phyloP scores from a whole-genome alignment of 352 stramenopile species.

The Phytopythium ostracodes region DNA sequence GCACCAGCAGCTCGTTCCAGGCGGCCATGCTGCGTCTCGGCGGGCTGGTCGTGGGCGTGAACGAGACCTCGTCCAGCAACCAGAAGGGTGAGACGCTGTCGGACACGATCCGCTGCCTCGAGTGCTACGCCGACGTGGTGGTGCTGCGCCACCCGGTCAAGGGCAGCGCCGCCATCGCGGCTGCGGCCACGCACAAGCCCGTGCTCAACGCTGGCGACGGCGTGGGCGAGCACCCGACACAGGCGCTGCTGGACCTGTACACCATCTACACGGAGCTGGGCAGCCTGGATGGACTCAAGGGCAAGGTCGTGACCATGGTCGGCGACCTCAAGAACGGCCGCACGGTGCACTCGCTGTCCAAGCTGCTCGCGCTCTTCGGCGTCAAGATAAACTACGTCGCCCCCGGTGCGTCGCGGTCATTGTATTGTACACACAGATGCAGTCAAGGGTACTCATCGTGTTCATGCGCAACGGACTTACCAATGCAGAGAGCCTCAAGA shows the following conservation, averaged over 20 bases:
- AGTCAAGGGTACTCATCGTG: not conserved
- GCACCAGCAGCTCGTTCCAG: constrained; percentile 98
- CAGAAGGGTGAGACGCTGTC: constrained; percentile 98
- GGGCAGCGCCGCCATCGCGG: constrained; percentile 78
- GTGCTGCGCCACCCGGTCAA: constrained; percentile 94
- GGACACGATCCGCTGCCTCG: constrained; percentile 96
- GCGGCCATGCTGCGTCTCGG: constrained; percentile 96
- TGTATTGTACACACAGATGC: not conserved
- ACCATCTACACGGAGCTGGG: constrained; percentile 93
- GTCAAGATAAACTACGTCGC: constrained; percentile 92
- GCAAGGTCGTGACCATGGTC: constrained; percentile 95
- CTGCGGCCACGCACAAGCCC: constrained; percentile 83
- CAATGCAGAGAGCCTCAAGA: constrained; percentile 60
- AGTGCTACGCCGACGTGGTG: constrained; percentile 95
- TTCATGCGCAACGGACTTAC: not conserved
- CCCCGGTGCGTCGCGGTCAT: constrained; percentile 28
- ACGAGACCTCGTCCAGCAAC: constrained; percentile 91
- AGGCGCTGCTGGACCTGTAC: constrained; percentile 98
- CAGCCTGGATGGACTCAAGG: constrained; percentile 43
- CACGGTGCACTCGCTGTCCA: constrained; percentile 97
- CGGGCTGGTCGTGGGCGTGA: constrained; percentile 93
- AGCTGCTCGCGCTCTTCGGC: constrained; percentile 91
- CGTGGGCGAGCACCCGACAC: constrained; percentile 97
- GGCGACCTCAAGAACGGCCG: constrained; percentile 99
- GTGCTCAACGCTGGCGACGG: constrained; percentile 96